Conservation (phyloP, 805 yeast species). For the Henningerozyma blattae region DNA sequence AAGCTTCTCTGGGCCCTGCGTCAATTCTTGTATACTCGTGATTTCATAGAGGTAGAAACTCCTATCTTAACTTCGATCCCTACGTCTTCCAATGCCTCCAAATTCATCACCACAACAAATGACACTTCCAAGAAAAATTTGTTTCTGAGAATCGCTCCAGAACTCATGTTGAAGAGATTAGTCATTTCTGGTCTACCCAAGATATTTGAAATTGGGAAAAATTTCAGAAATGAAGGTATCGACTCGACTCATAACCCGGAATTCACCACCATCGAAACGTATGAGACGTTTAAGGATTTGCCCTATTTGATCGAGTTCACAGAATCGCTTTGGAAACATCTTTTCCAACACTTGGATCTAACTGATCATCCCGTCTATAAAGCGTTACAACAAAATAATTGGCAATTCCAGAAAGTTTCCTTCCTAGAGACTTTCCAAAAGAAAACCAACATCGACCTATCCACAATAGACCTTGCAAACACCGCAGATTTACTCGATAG, state of each 20-base stretch:
- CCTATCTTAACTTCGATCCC: conserved; percentile 66
- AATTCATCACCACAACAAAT: conserved; percentile 48
- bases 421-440: conserved; percentile 19
- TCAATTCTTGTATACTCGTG: conserved; percentile 37
- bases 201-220: conserved; percentile 76
- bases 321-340: not conserved
- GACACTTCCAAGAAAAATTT: conserved; percentile 27
- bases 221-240: conserved; percentile 85
- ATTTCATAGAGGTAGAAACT: conserved; percentile 76
- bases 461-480: not conserved
- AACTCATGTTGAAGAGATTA: conserved; percentile 79
- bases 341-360: not conserved
- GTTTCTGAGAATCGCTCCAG: conserved; percentile 84
- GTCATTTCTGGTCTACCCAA: conserved; percentile 77
- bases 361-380: not conserved
- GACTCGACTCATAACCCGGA: conserved; percentile 93
- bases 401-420: conserved; percentile 22
- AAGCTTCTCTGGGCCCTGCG: conserved; percentile 45
- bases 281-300: conserved; percentile 48
- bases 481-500: conserved; percentile 9
- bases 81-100: conserved; percentile 90
- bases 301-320: not conserved
- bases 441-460: conserved; percentile 25
- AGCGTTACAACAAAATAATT: conserved; percentile 7
- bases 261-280: conserved; percentile 82